phyloP scores from a whole-genome alignment of 495 filamentous ascomycete genomes.

The Tuber magnatum region DNA sequence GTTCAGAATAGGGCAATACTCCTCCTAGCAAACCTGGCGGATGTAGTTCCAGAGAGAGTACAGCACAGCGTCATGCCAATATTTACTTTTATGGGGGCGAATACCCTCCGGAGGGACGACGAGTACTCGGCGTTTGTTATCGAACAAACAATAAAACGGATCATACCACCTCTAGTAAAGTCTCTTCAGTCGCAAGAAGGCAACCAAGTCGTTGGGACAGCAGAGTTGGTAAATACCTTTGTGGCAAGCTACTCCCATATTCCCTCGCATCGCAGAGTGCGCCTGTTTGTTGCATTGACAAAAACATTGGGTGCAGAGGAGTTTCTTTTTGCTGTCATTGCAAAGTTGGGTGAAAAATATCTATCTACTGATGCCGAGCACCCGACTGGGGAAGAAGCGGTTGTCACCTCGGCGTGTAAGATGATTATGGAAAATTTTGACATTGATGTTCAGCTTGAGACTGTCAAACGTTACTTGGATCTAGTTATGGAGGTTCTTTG shows the following conservation, averaged over 20 bases:
- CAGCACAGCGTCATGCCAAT: conserved; percentile 98
- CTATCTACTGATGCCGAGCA: conserved; percentile 46
- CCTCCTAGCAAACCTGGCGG: conserved; percentile 74
- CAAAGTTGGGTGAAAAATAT: conserved; percentile 66
- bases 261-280: conserved; percentile 70
- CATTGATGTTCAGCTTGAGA: conserved; percentile 54
- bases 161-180: conserved; percentile 82
- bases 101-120: conserved; percentile 79
- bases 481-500: conserved; percentile 65
- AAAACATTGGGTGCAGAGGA: conserved; percentile 75
- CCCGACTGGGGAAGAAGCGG: conserved; percentile 22
- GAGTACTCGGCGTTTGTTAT: conserved; percentile 94
- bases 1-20: conserved; percentile 87
- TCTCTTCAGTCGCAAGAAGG: conserved; percentile 72
- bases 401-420: conserved; percentile 33
- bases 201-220: conserved; percentile 67
- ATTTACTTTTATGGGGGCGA: conserved; percentile 93
- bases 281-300: conserved; percentile 71
- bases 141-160: conserved; percentile 75
- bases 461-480: conserved; percentile 63
- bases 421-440: conserved; percentile 27
- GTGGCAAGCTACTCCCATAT: conserved; percentile 92
- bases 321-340: conserved; percentile 65
- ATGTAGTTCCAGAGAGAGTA: conserved; percentile 76
- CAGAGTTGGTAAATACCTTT: conserved; percentile 84